Percentiles rank a stretch among this genome's conserved stretches.
phyloP scores from a whole-genome alignment of 2,329 filamentous ascomycete species.

The Pyrenophora seminiperda region DNA sequence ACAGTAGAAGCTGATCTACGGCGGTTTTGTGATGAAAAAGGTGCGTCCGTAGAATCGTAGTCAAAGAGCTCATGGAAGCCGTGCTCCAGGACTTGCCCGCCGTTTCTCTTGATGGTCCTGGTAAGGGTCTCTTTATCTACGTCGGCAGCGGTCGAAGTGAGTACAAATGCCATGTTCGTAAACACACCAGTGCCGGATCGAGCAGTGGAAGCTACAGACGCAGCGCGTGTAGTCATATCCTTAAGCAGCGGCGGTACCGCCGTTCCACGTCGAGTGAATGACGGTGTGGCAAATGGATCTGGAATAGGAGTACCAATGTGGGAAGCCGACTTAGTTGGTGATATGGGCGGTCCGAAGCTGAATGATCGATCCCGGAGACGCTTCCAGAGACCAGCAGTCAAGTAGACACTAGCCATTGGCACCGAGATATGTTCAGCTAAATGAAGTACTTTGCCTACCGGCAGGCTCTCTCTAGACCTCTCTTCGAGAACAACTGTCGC shows the following conservation, averaged over 20 bases:
- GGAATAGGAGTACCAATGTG: constrained; percentile 32
- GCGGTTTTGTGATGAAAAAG: constrained; percentile 22
- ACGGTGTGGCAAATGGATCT: constrained; percentile 55
- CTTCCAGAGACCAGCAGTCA: constrained; percentile 52
- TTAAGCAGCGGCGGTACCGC: constrained; percentile 35
- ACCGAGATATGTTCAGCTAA: constrained; percentile 44
- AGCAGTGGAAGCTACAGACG: constrained; percentile 35
- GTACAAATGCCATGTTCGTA: constrained; percentile 81
- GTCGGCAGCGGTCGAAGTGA: constrained; percentile 68
- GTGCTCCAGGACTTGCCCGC: constrained; percentile 71
- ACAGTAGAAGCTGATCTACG: constrained; percentile 17
- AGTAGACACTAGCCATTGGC: constrained; percentile 50
- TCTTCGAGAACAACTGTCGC: constrained; percentile 48
- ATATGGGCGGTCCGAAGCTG: constrained; percentile 25
- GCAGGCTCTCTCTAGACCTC: constrained; percentile 49
- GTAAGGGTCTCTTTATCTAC: constrained; percentile 63
- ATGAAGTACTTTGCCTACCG: constrained; percentile 18
- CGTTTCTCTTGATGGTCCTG: constrained; percentile 69
- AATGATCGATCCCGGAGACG: constrained; percentile 49
- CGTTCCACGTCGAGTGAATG: constrained; percentile 53
- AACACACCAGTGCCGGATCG: constrained; percentile 62
- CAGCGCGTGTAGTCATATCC: constrained; percentile 32
- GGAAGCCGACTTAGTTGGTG: constrained; percentile 26
- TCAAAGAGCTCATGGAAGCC: constrained; percentile 86
- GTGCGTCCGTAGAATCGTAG: constrained; percentile 35